Evolutionary conservation across 805 yeast species (phyloP).

Genomic region (Spathaspora sp.): DNA sequence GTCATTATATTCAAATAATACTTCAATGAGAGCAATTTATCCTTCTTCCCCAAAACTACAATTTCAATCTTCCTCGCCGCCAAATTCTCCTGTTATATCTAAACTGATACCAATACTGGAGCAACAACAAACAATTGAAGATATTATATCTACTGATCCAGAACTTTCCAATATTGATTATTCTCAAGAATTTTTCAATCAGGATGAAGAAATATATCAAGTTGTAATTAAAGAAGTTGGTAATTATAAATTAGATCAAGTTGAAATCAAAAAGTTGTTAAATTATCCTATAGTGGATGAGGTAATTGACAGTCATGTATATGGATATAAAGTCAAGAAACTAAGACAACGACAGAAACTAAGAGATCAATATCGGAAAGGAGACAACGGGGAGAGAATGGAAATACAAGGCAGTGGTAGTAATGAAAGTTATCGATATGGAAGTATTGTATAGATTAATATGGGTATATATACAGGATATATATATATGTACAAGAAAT

Average conservation of each 20-base stretch:
- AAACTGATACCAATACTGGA: constrained; percentile 2
- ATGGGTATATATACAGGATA: constrained; percentile 1
- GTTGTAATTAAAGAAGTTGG: constrained; percentile 27
- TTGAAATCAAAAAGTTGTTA: constrained; percentile 28
- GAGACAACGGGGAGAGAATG: background rate
- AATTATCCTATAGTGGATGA: constrained; percentile 46
- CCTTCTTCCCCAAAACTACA: constrained; percentile 22
- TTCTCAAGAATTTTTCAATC: constrained; percentile 31
- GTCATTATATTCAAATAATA: constrained; percentile 26
- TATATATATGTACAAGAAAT: constrained; percentile 1
- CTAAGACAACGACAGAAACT: constrained; percentile 18
- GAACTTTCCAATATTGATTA: constrained; percentile 23
- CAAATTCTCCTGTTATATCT: constrained; percentile 13
- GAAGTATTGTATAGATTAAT: constrained; percentile 19
- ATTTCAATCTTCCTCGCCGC: constrained; percentile 13
- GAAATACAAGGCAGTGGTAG: background rate
- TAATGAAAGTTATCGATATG: constrained; percentile 18
- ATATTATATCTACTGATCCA: constrained; percentile 3
- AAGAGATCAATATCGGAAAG: constrained; percentile 2
- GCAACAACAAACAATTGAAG: constrained; percentile 3
- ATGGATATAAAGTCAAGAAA: constrained; percentile 39
- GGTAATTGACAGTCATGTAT: constrained; percentile 34
- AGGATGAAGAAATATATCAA: constrained; percentile 34
- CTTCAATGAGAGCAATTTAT: constrained; percentile 30
- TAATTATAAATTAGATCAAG: constrained; percentile 31